Evolutionary conservation across 768 basidiomycete genomes (phyloP).

Genomic region (Dacryopinax spathularia): DNA sequence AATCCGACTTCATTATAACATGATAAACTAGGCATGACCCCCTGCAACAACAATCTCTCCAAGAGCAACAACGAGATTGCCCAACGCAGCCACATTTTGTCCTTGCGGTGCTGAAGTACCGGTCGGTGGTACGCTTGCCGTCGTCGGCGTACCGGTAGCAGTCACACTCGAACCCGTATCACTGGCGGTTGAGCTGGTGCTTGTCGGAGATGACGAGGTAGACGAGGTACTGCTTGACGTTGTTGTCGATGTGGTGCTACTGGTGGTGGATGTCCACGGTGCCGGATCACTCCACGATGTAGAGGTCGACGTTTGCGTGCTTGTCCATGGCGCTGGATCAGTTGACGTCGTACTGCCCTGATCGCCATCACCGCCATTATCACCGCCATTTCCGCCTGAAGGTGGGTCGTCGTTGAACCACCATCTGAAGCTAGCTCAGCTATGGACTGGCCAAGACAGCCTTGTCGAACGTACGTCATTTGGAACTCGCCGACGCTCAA

Average conservation of each 20-base stretch:
- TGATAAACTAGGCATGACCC: constrained; percentile 4
- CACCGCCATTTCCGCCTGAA: neutral
- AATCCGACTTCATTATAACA: too few relatives aligned
- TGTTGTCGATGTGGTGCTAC: neutral
- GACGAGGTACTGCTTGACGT: neutral
- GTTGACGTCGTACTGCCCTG: neutral
- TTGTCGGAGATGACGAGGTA: neutral
- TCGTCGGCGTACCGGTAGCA: neutral
- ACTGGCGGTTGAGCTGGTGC: neutral
- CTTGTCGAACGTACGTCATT: neutral
- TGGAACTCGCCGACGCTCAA: constrained; percentile 4
- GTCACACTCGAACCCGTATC: neutral
- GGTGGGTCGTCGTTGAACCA: neutral
- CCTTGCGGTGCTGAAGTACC: neutral
- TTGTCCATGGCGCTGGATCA: neutral
- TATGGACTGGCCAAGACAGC: neutral
- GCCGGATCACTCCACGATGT: neutral
- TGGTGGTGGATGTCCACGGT: neutral
- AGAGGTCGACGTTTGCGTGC: neutral
- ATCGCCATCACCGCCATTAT: neutral
- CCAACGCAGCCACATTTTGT: neutral
- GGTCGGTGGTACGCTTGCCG: neutral
- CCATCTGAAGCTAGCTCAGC: neutral
- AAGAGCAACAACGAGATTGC: neutral
- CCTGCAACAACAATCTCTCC: neutral